A percentile compares a stretch with the other conserved stretches of the same genome.
Conservation (phyloP, 306 rosid species). For the Biancaea sappan region DNA sequence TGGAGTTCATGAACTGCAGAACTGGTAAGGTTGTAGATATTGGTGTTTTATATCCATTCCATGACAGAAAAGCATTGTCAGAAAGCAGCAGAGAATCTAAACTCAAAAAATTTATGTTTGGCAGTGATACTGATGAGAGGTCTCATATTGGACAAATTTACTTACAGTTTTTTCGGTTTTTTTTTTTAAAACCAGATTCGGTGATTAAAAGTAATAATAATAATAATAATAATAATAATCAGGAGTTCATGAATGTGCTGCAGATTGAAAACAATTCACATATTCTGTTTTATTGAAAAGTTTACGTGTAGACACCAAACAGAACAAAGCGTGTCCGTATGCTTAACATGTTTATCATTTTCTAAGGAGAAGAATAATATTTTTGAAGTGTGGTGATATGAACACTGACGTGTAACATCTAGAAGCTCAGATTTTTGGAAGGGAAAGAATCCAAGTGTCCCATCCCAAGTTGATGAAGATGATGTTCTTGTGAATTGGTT, state of each 20-base stretch:
- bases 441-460: too few species aligned
- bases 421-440: conserved; percentile 7
- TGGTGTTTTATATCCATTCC: background rate
- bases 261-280: too few species aligned
- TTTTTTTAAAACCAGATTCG: too few species aligned
- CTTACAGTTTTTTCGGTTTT: too few species aligned
- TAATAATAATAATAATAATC: too few species aligned
- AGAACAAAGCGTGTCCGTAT: conserved; percentile 11
- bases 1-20: background rate
- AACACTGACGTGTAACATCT: conserved; percentile 39
- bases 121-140: conserved; percentile 12
- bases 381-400: conserved; percentile 21
- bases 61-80: background rate
- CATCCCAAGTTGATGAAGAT: too few species aligned
- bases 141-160: too few species aligned
- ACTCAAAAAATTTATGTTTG: conserved; percentile 19
- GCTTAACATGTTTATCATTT: background rate
- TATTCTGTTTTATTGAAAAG: too few species aligned
- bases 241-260: too few species aligned
- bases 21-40: background rate
- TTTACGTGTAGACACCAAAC: too few species aligned
- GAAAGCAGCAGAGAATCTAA: background rate
- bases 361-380: conserved; percentile 14
- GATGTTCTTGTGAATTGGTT: too few species aligned
- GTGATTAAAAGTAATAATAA: too few species aligned